These are phyloP conservation scores for Scedosporium dehoogii DNA, from an alignment of 2,329 filamentous ascomycete species.

Conservation along the genomic window DNA sequence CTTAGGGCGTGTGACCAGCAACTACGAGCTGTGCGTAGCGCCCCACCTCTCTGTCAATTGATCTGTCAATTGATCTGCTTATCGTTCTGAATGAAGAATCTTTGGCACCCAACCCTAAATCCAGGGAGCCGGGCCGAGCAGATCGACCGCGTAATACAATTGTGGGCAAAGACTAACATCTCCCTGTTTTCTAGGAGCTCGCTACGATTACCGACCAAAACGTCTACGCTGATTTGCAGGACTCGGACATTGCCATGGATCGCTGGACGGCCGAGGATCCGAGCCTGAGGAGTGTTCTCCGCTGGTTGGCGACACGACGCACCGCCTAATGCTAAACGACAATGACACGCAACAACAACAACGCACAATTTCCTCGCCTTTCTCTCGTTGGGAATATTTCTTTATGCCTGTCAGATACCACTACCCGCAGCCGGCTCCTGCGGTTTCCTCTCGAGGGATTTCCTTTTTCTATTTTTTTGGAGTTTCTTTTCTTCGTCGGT, in stretches of 20 bases:
- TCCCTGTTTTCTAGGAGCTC: constrained; percentile 37
- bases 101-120: too few relatives aligned
- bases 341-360: too few relatives aligned
- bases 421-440: not conserved
- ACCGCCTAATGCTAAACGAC: constrained; percentile 4
- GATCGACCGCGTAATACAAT: not conserved
- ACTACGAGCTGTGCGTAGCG: constrained; percentile 41
- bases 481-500: constrained; percentile 5
- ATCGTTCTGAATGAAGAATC: not conserved
- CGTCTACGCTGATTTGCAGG: constrained; percentile 45
- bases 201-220: constrained; percentile 46
- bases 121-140: too few relatives aligned
- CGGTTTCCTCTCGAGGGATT: not conserved
- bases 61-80: too few relatives aligned
- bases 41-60: not conserved
- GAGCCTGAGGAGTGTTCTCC: constrained; percentile 43
- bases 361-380: not conserved
- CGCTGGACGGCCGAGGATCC: constrained; percentile 57
- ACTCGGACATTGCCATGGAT: constrained; percentile 42
- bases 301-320: constrained; percentile 43
- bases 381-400: not conserved
- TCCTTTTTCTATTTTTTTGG: not conserved
- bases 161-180: not conserved
- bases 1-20: constrained; percentile 46
- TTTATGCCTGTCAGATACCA: not conserved